These are phyloP conservation scores for Quercus agrifolia DNA, from an alignment of 306 rosid species.

Conservation along the genomic window DNA sequence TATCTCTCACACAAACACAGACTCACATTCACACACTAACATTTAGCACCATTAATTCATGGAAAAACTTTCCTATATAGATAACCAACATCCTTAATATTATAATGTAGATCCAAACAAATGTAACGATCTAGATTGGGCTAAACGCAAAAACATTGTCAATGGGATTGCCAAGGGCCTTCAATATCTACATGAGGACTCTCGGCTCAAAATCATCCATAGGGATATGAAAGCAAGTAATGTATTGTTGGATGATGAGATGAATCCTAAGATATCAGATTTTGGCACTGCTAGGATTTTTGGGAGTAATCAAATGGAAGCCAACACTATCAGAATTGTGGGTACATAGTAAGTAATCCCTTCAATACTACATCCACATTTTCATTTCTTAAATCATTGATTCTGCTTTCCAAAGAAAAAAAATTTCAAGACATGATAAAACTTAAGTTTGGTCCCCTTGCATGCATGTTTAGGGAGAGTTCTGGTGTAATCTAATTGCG, in stretches of 20 bases:
- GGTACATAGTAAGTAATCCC: slow-evolving; percentile 7
- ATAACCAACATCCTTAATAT: neutral
- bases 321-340: slow-evolving; percentile 1
- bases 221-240: slow-evolving; percentile 14
- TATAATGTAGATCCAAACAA: neutral
- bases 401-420: neutral
- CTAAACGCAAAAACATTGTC: neutral
- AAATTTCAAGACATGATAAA: no score
- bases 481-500: no score
- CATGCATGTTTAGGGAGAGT: no score
- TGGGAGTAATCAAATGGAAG: neutral
- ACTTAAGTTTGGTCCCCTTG: no score
- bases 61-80: no score
- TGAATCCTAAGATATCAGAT: slow-evolving; percentile 11
- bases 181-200: slow-evolving; percentile 11
- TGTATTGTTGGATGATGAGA: neutral
- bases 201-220: slow-evolving; percentile 10
- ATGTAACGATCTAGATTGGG: neutral
- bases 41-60: neutral
- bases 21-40: neutral
- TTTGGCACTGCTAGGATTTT: slow-evolving; percentile 4
- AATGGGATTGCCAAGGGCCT: slow-evolving; percentile 6
- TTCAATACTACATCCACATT: neutral
- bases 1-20: neutral
- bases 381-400: neutral